phyloP scores from a whole-genome alignment of 164 flowering plant species.

The Cinnamomum chago region DNA sequence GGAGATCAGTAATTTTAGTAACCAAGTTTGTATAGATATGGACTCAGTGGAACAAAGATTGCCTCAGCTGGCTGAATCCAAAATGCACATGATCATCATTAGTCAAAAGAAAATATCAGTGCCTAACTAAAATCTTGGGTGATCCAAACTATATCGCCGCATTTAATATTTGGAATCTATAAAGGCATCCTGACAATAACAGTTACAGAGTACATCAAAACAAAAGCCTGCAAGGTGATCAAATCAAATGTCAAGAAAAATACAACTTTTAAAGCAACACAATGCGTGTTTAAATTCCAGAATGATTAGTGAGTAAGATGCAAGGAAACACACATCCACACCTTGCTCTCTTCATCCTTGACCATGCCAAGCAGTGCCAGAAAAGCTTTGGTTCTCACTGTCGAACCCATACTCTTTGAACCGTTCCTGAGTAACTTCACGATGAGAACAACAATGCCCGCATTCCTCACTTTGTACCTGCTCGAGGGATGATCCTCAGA shows the following conservation, averaged over 20 bases:
- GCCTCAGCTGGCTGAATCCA: no score
- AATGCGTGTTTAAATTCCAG: neutral
- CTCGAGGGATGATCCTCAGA: conserved; percentile 47
- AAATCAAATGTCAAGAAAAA: no score
- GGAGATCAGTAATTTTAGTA: no score
- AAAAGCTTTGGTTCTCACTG: conserved; percentile 44
- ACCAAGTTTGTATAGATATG: no score
- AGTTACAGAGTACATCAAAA: neutral
- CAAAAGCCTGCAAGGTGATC: no score
- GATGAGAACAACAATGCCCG: conserved; percentile 38
- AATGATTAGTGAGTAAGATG: neutral
- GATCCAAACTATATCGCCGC: no score
- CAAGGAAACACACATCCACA: conserved; percentile 12
- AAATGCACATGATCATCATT: no score
- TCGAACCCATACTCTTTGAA: conserved; percentile 40
- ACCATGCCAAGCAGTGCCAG: conserved; percentile 45
- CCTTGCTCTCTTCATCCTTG: conserved; percentile 66
- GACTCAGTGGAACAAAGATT: no score
- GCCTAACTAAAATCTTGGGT: no score
- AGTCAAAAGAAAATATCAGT: no score
- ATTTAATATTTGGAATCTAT: neutral
- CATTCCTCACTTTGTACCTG: conserved; percentile 43
- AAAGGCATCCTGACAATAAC: neutral
- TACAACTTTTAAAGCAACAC: neutral
- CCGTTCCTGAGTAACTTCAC: conserved; percentile 32